phyloP scores from a whole-genome alignment of 2,329 filamentous ascomycete species.

The Colletotrichum siamense region DNA sequence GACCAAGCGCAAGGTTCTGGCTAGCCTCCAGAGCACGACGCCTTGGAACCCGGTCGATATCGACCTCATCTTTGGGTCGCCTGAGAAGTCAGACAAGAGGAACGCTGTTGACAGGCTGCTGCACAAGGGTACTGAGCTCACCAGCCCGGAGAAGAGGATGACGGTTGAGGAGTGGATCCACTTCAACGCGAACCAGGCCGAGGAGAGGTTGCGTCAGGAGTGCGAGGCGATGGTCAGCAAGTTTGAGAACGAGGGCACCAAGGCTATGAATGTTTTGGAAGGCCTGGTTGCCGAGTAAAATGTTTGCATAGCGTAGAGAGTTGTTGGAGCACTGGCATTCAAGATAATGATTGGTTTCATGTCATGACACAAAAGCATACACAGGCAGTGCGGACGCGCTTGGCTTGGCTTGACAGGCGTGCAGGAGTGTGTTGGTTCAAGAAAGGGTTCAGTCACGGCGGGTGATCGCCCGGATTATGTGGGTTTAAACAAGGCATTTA shows the following conservation, averaged over 20 bases:
- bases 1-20: conserved; percentile 64
- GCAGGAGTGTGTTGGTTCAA: neutral
- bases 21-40: conserved; percentile 59
- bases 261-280: conserved; percentile 80
- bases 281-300: conserved; percentile 64
- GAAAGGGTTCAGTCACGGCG: neutral
- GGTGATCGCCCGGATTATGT: neutral
- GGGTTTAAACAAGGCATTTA: neutral
- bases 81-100: conserved; percentile 54
- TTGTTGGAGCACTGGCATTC: neutral
- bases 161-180: conserved; percentile 93
- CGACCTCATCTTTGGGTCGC: conserved; percentile 69
- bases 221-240: conserved; percentile 82
- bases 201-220: conserved; percentile 78
- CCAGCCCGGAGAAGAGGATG: conserved; percentile 83
- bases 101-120: conserved; percentile 56
- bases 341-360: conserved; percentile 1
- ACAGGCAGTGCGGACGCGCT: neutral
- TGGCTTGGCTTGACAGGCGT: neutral
- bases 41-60: conserved; percentile 80
- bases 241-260: conserved; percentile 84
- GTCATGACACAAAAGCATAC: conserved; percentile 3
- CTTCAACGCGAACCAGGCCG: conserved; percentile 79
- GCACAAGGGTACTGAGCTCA: conserved; percentile 65
- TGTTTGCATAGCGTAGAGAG: conserved; percentile 8